Conservation (phyloP, 2,329 filamentous ascomycete species). For the Tolypocladium sp. region DNA sequence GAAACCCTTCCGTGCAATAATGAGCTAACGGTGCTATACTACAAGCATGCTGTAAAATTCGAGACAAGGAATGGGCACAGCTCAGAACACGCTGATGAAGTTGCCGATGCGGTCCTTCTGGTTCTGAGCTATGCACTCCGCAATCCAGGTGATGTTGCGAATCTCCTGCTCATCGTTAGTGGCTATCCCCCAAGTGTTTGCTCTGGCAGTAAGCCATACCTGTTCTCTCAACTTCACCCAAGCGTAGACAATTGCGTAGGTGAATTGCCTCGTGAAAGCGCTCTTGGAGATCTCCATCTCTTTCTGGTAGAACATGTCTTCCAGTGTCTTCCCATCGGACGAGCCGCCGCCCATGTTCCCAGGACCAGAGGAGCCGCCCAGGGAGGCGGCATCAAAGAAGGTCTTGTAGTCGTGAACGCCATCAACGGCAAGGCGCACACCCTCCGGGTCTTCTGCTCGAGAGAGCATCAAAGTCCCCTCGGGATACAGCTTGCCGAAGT, state of each 20-base stretch:
- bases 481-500: constrained; percentile 82
- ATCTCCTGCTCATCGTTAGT: constrained; percentile 65
- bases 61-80: constrained; percentile 7
- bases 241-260: constrained; percentile 86
- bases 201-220: constrained; percentile 42
- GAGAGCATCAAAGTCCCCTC: constrained; percentile 94
- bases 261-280: constrained; percentile 94
- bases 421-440: constrained; percentile 86
- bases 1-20: constrained; percentile 26
- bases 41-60: constrained; percentile 26
- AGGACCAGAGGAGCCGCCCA: constrained; percentile 61
- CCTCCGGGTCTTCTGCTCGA: constrained; percentile 88
- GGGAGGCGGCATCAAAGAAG: constrained; percentile 87
- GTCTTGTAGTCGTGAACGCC: constrained; percentile 88
- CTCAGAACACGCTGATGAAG: constrained; percentile 94
- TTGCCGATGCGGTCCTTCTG: constrained; percentile 98
- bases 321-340: constrained; percentile 77
- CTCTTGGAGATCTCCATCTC: constrained; percentile 98
- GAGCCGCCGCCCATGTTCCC: constrained; percentile 80
- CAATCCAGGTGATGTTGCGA: constrained; percentile 98
- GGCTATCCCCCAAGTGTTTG: background rate
- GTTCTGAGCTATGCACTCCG: constrained; percentile 98
- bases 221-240: constrained; percentile 98
- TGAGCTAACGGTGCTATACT: constrained; percentile 29
- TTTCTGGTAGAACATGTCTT: constrained; percentile 98